These are phyloP conservation scores for Vigna reflexopilosa DNA, from an alignment of 306 rosid genomes.

Conservation along the genomic window DNA sequence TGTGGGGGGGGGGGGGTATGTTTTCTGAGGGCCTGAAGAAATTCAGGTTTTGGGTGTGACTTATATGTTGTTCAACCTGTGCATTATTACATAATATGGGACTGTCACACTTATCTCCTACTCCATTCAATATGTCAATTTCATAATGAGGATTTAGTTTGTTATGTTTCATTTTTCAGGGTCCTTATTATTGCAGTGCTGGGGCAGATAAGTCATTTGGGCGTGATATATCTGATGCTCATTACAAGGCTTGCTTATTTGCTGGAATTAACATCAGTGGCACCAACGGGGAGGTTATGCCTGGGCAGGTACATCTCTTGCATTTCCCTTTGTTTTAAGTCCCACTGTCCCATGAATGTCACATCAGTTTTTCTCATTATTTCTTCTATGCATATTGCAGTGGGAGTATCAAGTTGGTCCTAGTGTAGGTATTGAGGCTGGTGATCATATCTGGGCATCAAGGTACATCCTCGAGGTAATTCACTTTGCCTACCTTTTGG, in stretches of 20 bases:
- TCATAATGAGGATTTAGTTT: slow-evolving; percentile 12
- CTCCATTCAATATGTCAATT: neutral
- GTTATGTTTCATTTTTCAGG: slow-evolving; percentile 56
- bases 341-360: slow-evolving; percentile 37
- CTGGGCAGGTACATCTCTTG: slow-evolving; percentile 85
- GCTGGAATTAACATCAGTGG: slow-evolving; percentile 98
- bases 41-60: too few relatives aligned
- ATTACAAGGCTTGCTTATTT: slow-evolving; percentile 97
- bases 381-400: slow-evolving; percentile 54
- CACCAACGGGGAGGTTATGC: slow-evolving; percentile 99
- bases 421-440: slow-evolving; percentile 97
- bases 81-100: too few relatives aligned
- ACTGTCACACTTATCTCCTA: too few relatives aligned
- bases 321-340: slow-evolving; percentile 28
- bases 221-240: slow-evolving; percentile 99
- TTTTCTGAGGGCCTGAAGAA: too few relatives aligned
- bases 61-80: too few relatives aligned
- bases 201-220: slow-evolving; percentile 99
- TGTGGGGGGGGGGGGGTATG: too few relatives aligned
- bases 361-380: slow-evolving; percentile 37
- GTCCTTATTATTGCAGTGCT: slow-evolving; percentile 93
- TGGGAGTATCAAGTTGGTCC: slow-evolving; percentile 99
- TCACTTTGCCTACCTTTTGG: slow-evolving; percentile 42
- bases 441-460: slow-evolving; percentile 88
- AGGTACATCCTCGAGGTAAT: slow-evolving; percentile 97